These are phyloP conservation scores for Lachnellula subtilissima DNA, from an alignment of 2,329 filamentous ascomycete genomes.

Conservation along the genomic window DNA sequence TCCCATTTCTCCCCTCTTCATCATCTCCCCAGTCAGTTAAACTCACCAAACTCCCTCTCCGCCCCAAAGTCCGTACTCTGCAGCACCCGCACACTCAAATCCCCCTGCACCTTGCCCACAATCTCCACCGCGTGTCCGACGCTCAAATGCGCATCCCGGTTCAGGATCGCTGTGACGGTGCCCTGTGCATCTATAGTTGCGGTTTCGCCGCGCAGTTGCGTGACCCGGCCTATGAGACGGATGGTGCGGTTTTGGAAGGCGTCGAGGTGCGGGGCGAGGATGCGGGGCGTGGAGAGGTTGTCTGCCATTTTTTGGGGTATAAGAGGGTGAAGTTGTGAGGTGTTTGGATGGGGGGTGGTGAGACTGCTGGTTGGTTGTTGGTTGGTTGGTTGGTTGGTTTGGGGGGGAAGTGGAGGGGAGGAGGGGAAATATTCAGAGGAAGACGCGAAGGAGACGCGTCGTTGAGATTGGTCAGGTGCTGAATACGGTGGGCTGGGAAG, in stretches of 20 bases:
- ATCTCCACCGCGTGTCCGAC: slow-evolving; percentile 69
- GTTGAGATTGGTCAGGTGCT: not conserved
- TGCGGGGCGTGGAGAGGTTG: slow-evolving; percentile 68
- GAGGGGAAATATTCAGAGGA: not conserved
- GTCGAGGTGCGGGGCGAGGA: slow-evolving; percentile 75
- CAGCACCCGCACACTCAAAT: slow-evolving; percentile 67
- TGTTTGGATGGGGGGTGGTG: slow-evolving; percentile 1
- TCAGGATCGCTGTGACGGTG: slow-evolving; percentile 67
- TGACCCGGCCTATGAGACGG: slow-evolving; percentile 80
- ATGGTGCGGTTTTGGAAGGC: slow-evolving; percentile 71
- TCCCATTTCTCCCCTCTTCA: not conserved
- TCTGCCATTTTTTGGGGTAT: slow-evolving; percentile 53
- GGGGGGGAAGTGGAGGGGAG: not conserved
- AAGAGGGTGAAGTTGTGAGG: too few relatives aligned
- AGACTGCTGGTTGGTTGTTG: not conserved
- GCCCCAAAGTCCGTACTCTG: slow-evolving; percentile 65
- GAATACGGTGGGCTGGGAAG: not conserved
- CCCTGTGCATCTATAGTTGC: slow-evolving; percentile 79
- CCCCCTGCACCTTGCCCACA: slow-evolving; percentile 73
- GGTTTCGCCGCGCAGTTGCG: slow-evolving; percentile 72
- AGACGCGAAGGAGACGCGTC: not conserved
- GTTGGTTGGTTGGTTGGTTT: not conserved
- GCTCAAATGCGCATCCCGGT: slow-evolving; percentile 65
- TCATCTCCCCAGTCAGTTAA: not conserved
- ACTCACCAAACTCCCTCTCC: slow-evolving; percentile 54